Base-by-base conservation (phyloP, 1,284 basidiomycete genomes). In the Cutaneotrichosporon cutaneum region DNA sequence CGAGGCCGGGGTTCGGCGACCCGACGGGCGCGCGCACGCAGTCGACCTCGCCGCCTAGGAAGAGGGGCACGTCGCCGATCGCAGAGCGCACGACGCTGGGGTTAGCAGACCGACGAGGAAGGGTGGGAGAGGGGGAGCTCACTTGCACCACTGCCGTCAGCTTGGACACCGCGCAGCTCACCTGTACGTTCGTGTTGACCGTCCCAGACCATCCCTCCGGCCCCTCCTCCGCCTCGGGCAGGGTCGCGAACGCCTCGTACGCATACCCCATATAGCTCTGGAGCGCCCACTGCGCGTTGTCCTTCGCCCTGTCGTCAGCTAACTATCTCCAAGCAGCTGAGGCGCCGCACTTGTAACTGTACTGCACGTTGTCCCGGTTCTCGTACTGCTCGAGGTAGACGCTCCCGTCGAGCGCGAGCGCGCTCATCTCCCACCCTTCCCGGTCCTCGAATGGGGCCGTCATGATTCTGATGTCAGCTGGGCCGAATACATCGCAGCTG, bases 11-110 rank as follows among this genome's bases (percentile, higher is more conserved):
- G 64, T 78, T 68, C 1, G 68, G 64, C 21, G 44, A 36, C n/a
- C 69, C 65, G 39, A 55, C 48, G 21, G 63, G 59, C 4, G 68
- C 72, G 71, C 86, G 82, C 18, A 95, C 88, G 71, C 94, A 97
- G 76, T 99, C 94, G 1, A 97, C 94, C 78, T 98, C 94, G 14
- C 95, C 95, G 0, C 94, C 94, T 35, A 97, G 86, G 58, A 95
- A 82, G 53, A 96, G 81, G n/a, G 92, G 85, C 39, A 85, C 85
- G 56, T 87, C 83, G 0, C 89, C 92, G 5, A 97, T 84, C 63
- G 91, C 92, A 3, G 92, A 93, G 74, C 92, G 90, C 51, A 95
- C 90, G 27, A 99, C 87, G 65, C 87, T 78, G 61, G 4, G 9
- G 48, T 61, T 24, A 48, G 36, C 35, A 14, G 9, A 18, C n/a